These are phyloP conservation scores for Schrenkiella parvula DNA, from an alignment of 345 rosid genomes.

Conservation along the genomic window DNA sequence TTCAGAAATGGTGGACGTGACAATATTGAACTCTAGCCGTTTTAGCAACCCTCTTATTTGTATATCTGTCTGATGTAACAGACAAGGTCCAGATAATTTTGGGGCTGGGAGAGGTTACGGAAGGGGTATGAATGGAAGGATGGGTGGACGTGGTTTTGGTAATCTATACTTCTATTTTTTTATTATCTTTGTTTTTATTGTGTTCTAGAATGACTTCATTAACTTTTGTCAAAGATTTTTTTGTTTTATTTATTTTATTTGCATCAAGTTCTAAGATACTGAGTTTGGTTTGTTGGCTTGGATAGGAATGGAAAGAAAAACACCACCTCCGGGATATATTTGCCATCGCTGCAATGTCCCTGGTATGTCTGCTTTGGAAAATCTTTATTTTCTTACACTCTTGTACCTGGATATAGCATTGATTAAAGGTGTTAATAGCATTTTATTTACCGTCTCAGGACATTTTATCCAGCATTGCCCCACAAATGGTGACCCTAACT, in stretches of 20 bases:
- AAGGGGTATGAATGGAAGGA: conserved; percentile 88
- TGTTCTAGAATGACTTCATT: not conserved
- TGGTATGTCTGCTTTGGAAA: conserved; percentile 48
- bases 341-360: conserved; percentile 96
- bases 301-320: conserved; percentile 89
- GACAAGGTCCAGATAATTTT: conserved; percentile 84
- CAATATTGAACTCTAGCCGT: not conserved
- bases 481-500: conserved; percentile 94
- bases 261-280: conserved; percentile 8
- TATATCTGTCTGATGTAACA: conserved; percentile 38
- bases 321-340: conserved; percentile 92
- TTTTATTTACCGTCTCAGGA: conserved; percentile 42
- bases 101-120: conserved; percentile 94
- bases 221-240: not conserved
- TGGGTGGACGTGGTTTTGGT: conserved; percentile 98
- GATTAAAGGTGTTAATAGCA: not conserved
- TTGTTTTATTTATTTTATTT: not conserved
- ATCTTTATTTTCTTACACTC: not conserved
- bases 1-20: not conserved
- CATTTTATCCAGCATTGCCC: conserved; percentile 99
- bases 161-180: conserved; percentile 19
- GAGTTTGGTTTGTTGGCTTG: conserved; percentile 27
- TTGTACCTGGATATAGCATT: not conserved
- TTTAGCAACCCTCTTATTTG: not conserved
- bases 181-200: not conserved